Conservation (phyloP, 176 grass and related monocot species). For the Pontederia crassipes region DNA sequence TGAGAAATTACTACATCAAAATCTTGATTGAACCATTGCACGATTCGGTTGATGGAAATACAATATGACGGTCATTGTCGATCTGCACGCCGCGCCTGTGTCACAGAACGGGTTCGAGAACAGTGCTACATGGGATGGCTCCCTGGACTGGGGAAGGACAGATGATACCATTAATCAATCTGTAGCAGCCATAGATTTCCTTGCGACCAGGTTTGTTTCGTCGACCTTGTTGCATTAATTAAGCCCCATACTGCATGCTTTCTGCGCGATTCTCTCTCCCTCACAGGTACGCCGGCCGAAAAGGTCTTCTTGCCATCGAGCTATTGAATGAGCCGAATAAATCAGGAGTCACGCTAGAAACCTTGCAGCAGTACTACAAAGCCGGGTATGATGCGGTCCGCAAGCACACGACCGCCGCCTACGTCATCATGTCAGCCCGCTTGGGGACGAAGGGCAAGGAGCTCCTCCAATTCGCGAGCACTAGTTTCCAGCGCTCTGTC, state of each 20-base stretch:
- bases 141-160: conserved; percentile 37
- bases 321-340: conserved; percentile 52
- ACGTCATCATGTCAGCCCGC: conserved; percentile 60
- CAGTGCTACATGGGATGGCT: conserved; percentile 33
- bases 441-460: conserved; percentile 20
- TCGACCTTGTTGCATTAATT: too few species aligned
- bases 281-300: conserved; percentile 34
- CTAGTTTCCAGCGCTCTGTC: too few species aligned
- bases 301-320: conserved; percentile 46
- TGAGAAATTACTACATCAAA: too few species aligned
- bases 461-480: conserved; percentile 33
- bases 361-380: conserved; percentile 46
- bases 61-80: conserved; percentile 39
- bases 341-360: conserved; percentile 22
- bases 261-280: too few species aligned
- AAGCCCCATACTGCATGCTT: too few species aligned
- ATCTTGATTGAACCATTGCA: too few species aligned
- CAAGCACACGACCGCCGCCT: conserved; percentile 35
- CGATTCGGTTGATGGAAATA: conserved; percentile 17
- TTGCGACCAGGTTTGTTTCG: conserved; percentile 29
- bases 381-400: conserved; percentile 46
- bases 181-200: conserved; percentile 43
- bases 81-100: conserved; percentile 47
- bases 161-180: conserved; percentile 36
- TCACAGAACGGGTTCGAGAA: conserved; percentile 54